Evolutionary conservation across 2,329 filamentous ascomycete species (phyloP).

Genomic region (Endoconidiophora laricicola): DNA sequence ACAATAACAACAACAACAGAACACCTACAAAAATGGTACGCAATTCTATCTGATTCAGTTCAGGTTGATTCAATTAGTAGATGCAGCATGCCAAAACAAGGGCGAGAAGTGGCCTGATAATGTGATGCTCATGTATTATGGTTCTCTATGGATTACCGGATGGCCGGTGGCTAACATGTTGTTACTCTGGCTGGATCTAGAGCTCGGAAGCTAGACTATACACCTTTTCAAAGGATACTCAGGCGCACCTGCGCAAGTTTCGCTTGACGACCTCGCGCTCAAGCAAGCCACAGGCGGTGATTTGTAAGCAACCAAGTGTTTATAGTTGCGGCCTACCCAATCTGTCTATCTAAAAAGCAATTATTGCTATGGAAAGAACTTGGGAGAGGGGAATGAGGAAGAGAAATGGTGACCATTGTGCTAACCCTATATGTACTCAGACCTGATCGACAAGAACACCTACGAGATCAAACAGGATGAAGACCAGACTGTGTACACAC

Average conservation of each 20-base stretch:
- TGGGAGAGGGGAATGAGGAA: neutral
- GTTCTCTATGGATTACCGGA: neutral
- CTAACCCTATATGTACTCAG: conserved; percentile 26
- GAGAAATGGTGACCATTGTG: neutral
- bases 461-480: conserved; percentile 79
- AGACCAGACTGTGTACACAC: conserved; percentile 59
- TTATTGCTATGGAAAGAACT: neutral
- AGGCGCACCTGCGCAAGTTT: conserved; percentile 84
- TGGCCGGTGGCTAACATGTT: neutral
- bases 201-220: conserved; percentile 79
- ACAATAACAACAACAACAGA: neutral
- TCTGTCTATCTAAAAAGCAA: neutral
- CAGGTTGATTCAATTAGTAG: neutral
- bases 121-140: neutral
- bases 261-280: conserved; percentile 76
- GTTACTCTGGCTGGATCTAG: conserved; percentile 16
- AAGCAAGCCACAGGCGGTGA: conserved; percentile 74
- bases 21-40: neutral
- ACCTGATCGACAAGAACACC: conserved; percentile 77
- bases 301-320: conserved; percentile 55
- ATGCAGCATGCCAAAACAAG: neutral
- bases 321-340: neutral
- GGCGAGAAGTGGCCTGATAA: neutral
- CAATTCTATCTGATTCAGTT: neutral
- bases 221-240: conserved; percentile 81